Conservation (phyloP, 192 early-diverging fungal genomes). For the Coemansia sp. region DNA sequence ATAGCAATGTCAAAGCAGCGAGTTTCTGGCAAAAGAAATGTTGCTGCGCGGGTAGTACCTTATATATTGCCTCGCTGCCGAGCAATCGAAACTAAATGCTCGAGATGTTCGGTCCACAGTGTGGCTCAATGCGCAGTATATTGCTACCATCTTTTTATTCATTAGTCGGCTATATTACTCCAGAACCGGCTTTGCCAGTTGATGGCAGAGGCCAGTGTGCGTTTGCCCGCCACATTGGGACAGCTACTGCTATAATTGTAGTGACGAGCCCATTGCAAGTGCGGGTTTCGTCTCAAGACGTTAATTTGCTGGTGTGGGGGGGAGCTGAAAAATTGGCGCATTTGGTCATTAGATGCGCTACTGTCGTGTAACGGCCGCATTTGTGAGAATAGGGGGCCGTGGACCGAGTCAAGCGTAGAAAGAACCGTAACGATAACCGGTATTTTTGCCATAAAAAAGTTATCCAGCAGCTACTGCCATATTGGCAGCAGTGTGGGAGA, state of each 20-base stretch:
- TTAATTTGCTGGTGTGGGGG: constrained; percentile 10
- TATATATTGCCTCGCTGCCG: neutral
- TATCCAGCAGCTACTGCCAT: constrained; percentile 1
- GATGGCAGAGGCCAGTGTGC: neutral
- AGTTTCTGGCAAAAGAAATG: neutral
- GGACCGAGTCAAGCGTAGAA: constrained; percentile 4
- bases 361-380: neutral
- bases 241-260: constrained; percentile 5
- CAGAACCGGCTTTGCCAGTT: neutral
- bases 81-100: neutral
- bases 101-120: neutral
- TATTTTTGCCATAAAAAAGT: constrained; percentile 4
- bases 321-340: neutral
- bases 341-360: constrained; percentile 1
- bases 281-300: neutral
- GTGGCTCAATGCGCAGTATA: constrained; percentile 8
- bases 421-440: constrained; percentile 6
- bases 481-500: too few species aligned
- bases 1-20: constrained; percentile 14
- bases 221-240: constrained; percentile 1
- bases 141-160: constrained; percentile 3
- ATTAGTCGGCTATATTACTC: too few species aligned
- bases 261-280: neutral
- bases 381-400: neutral
- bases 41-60: neutral